A percentile compares a stretch with the other conserved stretches of the same genome.
Evolutionary conservation across 2,329 filamentous ascomycete species (phyloP).

Genomic region (Claviceps quebecensis): DNA sequence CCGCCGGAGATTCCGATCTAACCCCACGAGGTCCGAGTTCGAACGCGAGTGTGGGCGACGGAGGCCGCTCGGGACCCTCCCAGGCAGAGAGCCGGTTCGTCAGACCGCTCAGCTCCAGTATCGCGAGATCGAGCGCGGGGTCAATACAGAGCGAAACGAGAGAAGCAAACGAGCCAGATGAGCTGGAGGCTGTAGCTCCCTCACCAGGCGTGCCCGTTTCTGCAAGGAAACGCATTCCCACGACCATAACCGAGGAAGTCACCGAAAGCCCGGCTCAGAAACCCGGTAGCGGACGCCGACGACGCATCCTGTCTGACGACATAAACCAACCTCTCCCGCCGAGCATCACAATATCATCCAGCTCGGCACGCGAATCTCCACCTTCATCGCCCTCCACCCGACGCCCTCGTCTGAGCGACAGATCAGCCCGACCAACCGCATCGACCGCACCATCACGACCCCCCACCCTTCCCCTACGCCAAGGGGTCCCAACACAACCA

Average conservation of each 20-base stretch:
- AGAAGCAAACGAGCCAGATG: not conserved
- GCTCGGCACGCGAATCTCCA: slow-evolving; percentile 6
- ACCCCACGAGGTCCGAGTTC: not conserved
- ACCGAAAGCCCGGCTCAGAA: slow-evolving; percentile 37
- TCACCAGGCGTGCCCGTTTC: slow-evolving; percentile 6
- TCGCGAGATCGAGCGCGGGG: slow-evolving; percentile 2
- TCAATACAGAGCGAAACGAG: not conserved
- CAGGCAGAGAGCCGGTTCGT: not conserved
- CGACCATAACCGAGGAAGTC: slow-evolving; percentile 11
- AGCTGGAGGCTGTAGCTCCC: slow-evolving; percentile 2
- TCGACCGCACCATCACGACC: not conserved
- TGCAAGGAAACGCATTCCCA: slow-evolving; percentile 5
- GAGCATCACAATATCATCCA: not conserved
- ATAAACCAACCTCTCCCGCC: not conserved
- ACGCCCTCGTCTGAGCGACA: slow-evolving; percentile 25
- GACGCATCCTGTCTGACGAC: slow-evolving; percentile 21
- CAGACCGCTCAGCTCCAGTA: slow-evolving; percentile 5
- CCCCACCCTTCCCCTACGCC: not conserved
- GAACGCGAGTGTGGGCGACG: not conserved
- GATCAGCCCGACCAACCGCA: not conserved
- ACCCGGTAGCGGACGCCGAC: slow-evolving; percentile 40
- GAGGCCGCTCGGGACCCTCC: not conserved
- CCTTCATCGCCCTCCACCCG: slow-evolving; percentile 29
- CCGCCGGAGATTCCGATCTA: not conserved
- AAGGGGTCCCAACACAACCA: not conserved